Evolutionary conservation across 73 alveolate genomes (phyloP).

Genomic region (Paramecium pentaurelia): DNA sequence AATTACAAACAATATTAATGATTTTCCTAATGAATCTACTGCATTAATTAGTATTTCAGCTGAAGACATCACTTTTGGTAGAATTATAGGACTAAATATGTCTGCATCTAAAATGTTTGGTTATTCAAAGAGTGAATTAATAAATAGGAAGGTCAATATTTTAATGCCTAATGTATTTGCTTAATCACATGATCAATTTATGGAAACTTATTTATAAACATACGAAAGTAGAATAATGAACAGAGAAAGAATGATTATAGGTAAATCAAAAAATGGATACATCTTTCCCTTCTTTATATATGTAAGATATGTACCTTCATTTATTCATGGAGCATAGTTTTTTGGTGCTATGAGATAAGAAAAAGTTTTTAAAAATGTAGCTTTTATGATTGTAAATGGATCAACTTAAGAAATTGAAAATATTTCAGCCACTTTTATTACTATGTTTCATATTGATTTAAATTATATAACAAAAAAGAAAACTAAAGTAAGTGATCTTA

Average conservation of each 20-base stretch:
- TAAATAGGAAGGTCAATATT: slow-evolving; percentile 47
- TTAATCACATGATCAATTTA: slow-evolving; percentile 52
- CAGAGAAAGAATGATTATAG: slow-evolving; percentile 52
- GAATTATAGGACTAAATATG: slow-evolving; percentile 54
- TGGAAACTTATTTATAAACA: slow-evolving; percentile 52
- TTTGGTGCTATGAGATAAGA: slow-evolving; percentile 57
- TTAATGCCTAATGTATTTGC: slow-evolving; percentile 61
- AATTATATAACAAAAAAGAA: slow-evolving; percentile 46
- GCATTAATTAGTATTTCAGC: slow-evolving; percentile 58
- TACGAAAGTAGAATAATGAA: slow-evolving; percentile 54
- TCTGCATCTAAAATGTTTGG: slow-evolving; percentile 59
- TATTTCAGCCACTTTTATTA: slow-evolving; percentile 50
- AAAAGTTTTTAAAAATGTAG: slow-evolving; percentile 39
- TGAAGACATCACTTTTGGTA: slow-evolving; percentile 56
- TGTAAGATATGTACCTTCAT: slow-evolving; percentile 59
- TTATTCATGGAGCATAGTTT: slow-evolving; percentile 58
- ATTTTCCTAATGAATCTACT: slow-evolving; percentile 59
- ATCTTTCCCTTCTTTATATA: slow-evolving; percentile 53
- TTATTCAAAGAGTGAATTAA: slow-evolving; percentile 55
- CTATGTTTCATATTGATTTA: slow-evolving; percentile 47
- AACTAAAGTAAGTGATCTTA: slow-evolving; percentile 29
- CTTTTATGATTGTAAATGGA: slow-evolving; percentile 43
- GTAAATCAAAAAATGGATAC: slow-evolving; percentile 59
- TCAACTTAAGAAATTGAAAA: slow-evolving; percentile 46
- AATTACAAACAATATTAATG: slow-evolving; percentile 55